phyloP scores from a whole-genome alignment of 495 filamentous ascomycete species.

The Penicillium macrosclerotiorum region DNA sequence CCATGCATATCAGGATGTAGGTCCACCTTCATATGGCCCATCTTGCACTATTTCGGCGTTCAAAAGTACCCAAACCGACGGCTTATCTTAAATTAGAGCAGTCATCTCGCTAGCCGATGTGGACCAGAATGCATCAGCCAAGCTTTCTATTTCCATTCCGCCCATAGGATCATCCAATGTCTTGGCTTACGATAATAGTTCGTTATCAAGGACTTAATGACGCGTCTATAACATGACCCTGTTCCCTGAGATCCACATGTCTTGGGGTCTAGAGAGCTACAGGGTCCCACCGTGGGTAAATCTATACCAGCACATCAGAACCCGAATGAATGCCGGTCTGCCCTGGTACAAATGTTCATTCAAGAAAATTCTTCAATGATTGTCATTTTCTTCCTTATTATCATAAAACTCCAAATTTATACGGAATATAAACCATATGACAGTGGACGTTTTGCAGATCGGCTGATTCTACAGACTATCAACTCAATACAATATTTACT shows the following conservation, averaged over 20 bases:
- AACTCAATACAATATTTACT: no score
- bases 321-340: not conserved
- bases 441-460: no score
- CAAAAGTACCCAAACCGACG: not conserved
- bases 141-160: not conserved
- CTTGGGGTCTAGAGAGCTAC: no score
- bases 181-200: not conserved
- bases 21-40: not conserved
- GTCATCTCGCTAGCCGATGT: not conserved
- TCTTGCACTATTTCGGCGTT: not conserved
- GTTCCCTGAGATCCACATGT: no score
- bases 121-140: not conserved
- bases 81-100: constrained; percentile 8
- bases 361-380: not conserved
- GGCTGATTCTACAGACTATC: no score
- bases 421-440: no score
- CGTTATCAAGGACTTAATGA: not conserved
- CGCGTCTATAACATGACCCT: not conserved
- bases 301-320: not conserved
- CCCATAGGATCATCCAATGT: not conserved
- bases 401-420: no score
- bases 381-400: no score
- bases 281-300: constrained; percentile 4
- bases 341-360: not conserved
- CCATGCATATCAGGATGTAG: not conserved